Conservation (phyloP, 2,329 filamentous ascomycete species). For the Aspergillus aculeatinus region DNA sequence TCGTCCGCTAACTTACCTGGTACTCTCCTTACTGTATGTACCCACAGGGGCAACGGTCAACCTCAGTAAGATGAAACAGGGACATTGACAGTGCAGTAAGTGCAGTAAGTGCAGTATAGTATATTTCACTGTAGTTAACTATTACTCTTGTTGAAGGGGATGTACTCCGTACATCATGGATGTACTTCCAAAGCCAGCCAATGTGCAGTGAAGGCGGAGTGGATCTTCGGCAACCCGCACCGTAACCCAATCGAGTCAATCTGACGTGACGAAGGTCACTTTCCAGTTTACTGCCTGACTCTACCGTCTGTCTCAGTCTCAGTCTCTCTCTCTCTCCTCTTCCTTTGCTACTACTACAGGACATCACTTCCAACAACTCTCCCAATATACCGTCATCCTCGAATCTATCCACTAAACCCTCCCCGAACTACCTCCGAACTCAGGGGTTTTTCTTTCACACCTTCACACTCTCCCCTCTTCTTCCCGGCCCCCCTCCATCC, state of each 20-base stretch:
- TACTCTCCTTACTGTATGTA: neutral
- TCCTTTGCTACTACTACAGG: neutral
- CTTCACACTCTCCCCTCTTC: neutral
- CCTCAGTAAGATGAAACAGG: no score
- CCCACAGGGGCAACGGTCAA: no score
- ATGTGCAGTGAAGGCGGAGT: neutral
- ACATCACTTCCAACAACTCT: neutral
- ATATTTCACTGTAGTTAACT: no score
- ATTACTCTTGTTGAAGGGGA: neutral
- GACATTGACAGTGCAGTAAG: no score
- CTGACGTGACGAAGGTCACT: constrained; percentile 1
- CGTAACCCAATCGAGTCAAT: neutral
- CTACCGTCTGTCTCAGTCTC: neutral
- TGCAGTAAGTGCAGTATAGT: no score
- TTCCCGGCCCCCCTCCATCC: neutral
- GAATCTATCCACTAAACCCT: neutral
- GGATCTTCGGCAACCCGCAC: neutral
- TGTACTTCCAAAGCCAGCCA: neutral
- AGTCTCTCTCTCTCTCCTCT: neutral
- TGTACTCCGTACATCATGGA: neutral
- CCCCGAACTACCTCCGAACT: neutral
- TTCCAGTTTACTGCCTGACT: neutral
- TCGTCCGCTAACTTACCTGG: neutral
- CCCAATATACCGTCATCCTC: no score
- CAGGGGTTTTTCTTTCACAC: neutral